A percentile compares a stretch with the other conserved stretches of the same genome.
phyloP scores from a whole-genome alignment of 805 yeast species.

The Wickerhamiella azymoides region DNA sequence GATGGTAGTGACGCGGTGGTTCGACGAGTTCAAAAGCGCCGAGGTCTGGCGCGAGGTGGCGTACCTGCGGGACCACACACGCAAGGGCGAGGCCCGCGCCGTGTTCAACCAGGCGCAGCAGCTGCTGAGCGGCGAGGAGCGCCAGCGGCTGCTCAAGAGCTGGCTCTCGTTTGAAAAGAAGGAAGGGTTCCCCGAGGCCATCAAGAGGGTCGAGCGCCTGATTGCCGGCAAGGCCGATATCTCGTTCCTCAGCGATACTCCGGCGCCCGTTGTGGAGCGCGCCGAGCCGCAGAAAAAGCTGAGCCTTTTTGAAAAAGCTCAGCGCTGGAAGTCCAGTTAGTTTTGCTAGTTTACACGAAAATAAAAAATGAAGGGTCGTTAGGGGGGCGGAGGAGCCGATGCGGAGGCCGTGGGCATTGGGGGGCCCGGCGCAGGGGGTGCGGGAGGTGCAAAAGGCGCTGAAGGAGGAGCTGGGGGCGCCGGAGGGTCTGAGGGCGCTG shows the following conservation, averaged over 20 bases:
- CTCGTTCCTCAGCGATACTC: not conserved
- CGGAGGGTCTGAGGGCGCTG: constrained; percentile 9
- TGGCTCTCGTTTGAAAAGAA: constrained; percentile 47
- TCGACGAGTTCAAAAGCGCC: not conserved
- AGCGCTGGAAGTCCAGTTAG: not conserved
- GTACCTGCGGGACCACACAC: not conserved
- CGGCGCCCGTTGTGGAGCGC: not conserved
- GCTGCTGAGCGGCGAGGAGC: constrained; percentile 29
- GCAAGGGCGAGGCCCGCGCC: not conserved
- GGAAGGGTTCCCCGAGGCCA: constrained; percentile 39
- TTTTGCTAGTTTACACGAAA: not conserved
- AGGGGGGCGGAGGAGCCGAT: not conserved
- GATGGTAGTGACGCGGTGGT: not conserved
- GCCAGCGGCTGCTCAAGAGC: constrained; percentile 44
- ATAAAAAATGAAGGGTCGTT: not conserved
- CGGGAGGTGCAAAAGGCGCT: constrained; percentile 11
- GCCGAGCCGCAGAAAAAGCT: not conserved
- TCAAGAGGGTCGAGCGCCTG: constrained; percentile 28
- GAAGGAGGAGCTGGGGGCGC: constrained; percentile 16
- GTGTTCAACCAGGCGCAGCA: constrained; percentile 43
- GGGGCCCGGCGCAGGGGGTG: constrained; percentile 2
- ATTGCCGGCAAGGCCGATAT: constrained; percentile 25
- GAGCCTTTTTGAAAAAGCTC: not conserved
- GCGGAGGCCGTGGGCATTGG: too few species aligned
- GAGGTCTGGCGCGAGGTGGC: not conserved